Conservation (phyloP, 345 rosid species). For the Physaria fendleri region DNA sequence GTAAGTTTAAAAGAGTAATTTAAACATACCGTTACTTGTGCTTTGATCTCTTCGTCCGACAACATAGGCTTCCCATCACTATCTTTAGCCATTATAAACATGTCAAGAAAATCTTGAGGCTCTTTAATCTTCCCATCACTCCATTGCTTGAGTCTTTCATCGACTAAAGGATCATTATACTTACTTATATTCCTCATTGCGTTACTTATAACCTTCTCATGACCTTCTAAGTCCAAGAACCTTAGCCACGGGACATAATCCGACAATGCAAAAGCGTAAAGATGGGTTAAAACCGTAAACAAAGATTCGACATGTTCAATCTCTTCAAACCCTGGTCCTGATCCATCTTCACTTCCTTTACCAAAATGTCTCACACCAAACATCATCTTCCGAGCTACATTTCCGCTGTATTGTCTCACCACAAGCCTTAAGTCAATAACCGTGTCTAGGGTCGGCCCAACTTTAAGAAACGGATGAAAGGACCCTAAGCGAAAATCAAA, state of each 20-base stretch:
- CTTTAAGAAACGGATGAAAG: too few species aligned
- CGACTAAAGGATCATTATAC: constrained; percentile 45
- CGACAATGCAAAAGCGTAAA: constrained; percentile 40
- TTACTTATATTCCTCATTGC: constrained; percentile 26
- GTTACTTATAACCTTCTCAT: constrained; percentile 32
- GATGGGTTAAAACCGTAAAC: constrained; percentile 31
- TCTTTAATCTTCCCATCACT: constrained; percentile 15
- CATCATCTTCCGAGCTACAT: constrained; percentile 37
- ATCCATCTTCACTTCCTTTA: constrained; percentile 27
- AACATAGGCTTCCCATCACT: constrained; percentile 28
- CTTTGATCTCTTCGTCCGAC: constrained; percentile 44
- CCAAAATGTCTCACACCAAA: constrained; percentile 40
- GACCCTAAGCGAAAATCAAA: too few species aligned
- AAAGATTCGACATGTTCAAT: constrained; percentile 40
- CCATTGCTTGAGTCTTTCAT: constrained; percentile 44
- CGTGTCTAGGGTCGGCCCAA: too few species aligned
- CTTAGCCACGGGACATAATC: constrained; percentile 43
- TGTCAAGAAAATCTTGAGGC: constrained; percentile 42
- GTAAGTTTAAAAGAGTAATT: too few species aligned
- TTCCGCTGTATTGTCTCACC: constrained; percentile 38
- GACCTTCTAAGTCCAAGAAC: constrained; percentile 50
- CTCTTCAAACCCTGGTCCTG: constrained; percentile 44
- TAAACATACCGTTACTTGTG: constrained; percentile 42
- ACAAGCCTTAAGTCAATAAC: constrained; percentile 31
- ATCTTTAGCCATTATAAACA: constrained; percentile 29